Percentiles rank a stretch among this genome's conserved stretches.
These are phyloP conservation scores for Mayamaea pseudoterrestris DNA, from an alignment of 108 stramenopile species.

Conservation along the genomic window DNA sequence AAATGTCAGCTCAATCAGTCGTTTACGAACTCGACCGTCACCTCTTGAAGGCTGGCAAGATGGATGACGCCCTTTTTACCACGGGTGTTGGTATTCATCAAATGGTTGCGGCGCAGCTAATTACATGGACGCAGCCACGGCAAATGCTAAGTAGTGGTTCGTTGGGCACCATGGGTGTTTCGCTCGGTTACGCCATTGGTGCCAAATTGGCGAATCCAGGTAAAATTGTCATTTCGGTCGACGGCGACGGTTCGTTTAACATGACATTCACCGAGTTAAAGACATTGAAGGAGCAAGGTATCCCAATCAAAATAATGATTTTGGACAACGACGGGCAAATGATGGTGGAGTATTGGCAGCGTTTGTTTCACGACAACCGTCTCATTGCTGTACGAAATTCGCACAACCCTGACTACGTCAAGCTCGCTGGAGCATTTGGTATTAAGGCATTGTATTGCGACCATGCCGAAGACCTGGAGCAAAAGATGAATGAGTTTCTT, in stretches of 20 bases:
- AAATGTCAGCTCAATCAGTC: slow-evolving; percentile 68
- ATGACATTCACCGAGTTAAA: slow-evolving; percentile 92
- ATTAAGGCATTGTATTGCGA: slow-evolving; percentile 72
- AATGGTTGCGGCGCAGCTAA: slow-evolving; percentile 88
- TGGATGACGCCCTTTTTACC: slow-evolving; percentile 69
- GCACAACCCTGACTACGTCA: slow-evolving; percentile 64
- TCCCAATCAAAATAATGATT: slow-evolving; percentile 83
- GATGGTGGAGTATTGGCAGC: slow-evolving; percentile 94
- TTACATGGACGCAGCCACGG: slow-evolving; percentile 86
- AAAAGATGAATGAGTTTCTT: slow-evolving; percentile 70
- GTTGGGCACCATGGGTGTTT: slow-evolving; percentile 87
- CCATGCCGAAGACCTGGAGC: slow-evolving; percentile 58
- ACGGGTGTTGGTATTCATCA: slow-evolving; percentile 89
- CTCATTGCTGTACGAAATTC: slow-evolving; percentile 71
- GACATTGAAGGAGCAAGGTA: slow-evolving; percentile 70
- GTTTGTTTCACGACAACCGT: slow-evolving; percentile 81
- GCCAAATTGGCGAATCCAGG: slow-evolving; percentile 79
- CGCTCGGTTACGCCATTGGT: slow-evolving; percentile 75
- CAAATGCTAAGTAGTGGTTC: slow-evolving; percentile 85
- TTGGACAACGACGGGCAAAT: slow-evolving; percentile 86
- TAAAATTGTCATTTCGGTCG: slow-evolving; percentile 69
- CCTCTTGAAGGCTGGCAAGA: slow-evolving; percentile 54
- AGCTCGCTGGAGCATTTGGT: slow-evolving; percentile 65
- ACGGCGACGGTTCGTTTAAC: slow-evolving; percentile 87
- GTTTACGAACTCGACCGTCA: slow-evolving; percentile 62